Evolutionary conservation across 1,284 basidiomycete genomes (phyloP), one percentile per base, ranked within the genome.

Genomic region (Volvariella surrecta): DNA sequence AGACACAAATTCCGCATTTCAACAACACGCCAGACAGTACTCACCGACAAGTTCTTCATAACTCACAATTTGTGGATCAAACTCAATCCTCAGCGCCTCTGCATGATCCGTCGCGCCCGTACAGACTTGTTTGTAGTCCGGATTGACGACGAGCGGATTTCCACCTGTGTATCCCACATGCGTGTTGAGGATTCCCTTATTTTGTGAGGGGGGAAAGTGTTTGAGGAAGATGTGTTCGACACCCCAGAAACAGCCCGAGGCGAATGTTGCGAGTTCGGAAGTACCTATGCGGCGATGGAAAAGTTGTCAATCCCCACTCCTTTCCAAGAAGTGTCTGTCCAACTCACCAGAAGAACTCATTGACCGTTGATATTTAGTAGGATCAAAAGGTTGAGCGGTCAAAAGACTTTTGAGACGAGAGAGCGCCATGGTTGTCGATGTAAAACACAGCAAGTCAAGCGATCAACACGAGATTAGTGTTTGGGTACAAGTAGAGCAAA

Each of bases 221-320:
- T 89, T 86, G 46, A 89, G 61, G 62, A 91, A 91, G 55, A 91
- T 85, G 57, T 92, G 87, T 51, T 91, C 87, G 19, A 84, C 83
- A 28, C 89, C 89, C 89, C 89, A 91, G 55, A 80, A 79, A 57
- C 85, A 89, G n/a, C 76, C 89, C 2, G 78, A 73, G 3, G 87
- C 88, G 54, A 92, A 92, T 0, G 79, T 87, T 1, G 86, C 85
- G 39, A 78, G 64, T 55, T 86, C 77, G n/a, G 71, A 56, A 37
- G 32, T n/a, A 28, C 24, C 24, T 28, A n/a, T n/a, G n/a, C n/a
- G n/a, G n/a, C n/a, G n/a, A n/a, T n/a, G n/a, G n/a, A n/a, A n/a
- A n/a, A n/a, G n/a, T n/a, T n/a, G n/a, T n/a, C n/a, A n/a, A n/a
- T n/a, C n/a, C n/a, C n/a, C n/a, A n/a, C n/a, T n/a, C n/a, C n/a